A percentile compares a stretch with the other conserved stretches of the same genome.
Evolutionary conservation across 495 filamentous ascomycete genomes (phyloP).

Genomic region (Penicillium cinerascens): DNA sequence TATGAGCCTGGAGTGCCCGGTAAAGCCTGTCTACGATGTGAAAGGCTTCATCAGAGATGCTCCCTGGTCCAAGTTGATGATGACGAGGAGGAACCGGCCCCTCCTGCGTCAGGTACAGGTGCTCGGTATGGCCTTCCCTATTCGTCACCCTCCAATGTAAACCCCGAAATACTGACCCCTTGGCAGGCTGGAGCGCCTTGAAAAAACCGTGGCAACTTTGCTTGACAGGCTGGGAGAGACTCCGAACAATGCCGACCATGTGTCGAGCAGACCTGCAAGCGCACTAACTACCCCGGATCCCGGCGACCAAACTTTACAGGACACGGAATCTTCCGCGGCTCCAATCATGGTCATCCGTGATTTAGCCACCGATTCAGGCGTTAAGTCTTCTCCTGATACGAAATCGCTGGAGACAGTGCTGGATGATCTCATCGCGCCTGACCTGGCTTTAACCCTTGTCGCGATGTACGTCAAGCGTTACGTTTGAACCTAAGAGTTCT

Average conservation of each 20-base stretch:
- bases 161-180: conserved; percentile 1
- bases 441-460: conserved; percentile 20
- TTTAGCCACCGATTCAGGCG: conserved; percentile 30
- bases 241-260: conserved; percentile 7
- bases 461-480: conserved; percentile 17
- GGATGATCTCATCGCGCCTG: conserved; percentile 21
- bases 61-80: conserved; percentile 21
- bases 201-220: conserved; percentile 30
- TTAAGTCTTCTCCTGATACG: conserved; percentile 22
- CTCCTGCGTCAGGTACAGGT: conserved; percentile 12
- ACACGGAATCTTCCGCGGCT: conserved; percentile 24
- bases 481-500: too few relatives aligned
- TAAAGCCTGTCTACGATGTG: conserved; percentile 38
- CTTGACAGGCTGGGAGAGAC: conserved; percentile 34
- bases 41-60: conserved; percentile 34
- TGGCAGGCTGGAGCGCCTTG: conserved; percentile 34
- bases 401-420: conserved; percentile 9
- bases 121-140: conserved; percentile 13
- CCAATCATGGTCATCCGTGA: conserved; percentile 36
- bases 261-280: conserved; percentile 7
- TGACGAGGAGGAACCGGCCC: not conserved
- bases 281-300: conserved; percentile 12
- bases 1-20: conserved; percentile 33
- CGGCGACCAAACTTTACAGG: conserved; percentile 10
- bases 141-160: too few relatives aligned